Evolutionary conservation across 2,329 filamentous ascomycete genomes (phyloP), one percentile per base, ranked within the genome.

Genomic region (Dothidotthia symphoricarpi): DNA sequence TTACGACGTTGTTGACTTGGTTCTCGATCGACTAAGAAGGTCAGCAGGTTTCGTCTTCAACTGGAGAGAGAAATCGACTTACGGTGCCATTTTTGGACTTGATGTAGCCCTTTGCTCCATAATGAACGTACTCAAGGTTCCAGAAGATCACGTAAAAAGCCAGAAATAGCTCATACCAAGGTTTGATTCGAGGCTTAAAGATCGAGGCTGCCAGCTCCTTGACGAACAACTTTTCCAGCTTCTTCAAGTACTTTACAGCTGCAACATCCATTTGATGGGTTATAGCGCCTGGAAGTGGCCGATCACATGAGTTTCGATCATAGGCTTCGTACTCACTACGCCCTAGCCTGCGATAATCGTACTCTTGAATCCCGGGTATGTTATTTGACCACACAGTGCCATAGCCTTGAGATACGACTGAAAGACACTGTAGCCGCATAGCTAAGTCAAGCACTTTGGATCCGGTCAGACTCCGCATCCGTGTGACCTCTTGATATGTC

Each of bases 241-340:
- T 57, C 28, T 57, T 51, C 6, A 63, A 41, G 22, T 55, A 58
- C 22, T 64, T 64, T 14, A 66, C 46, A 14, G 63, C 53, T 13
- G 60, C 63, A 24, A 67, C 64, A 29, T 67, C 64, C 47, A 64
- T 60, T 35, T 65, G 61, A 27, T 67, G 61, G 16, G 49, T 59
- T 9, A 66, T 66, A 11, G 59, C 59, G n/a, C 54, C 54, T 14
- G 64, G 62, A 3, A 67, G 48, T 11, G 62, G 61, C 16, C 60
- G 53, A 26, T 65, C 60, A 24, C 53, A 49, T 13, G 53, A 53
- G n/a, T 55, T 51, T 8, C 63, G 53, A 32, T 67, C 55, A 33
- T 66, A 67, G 1, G 63, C 61, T 42, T 64, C 61, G 29, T 67
- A 67, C 15, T 42, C 50, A 38, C 57, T 64, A 16, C 46, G 47